Conservation (phyloP, 441 rosid species). For the Gossypium aridum region DNA sequence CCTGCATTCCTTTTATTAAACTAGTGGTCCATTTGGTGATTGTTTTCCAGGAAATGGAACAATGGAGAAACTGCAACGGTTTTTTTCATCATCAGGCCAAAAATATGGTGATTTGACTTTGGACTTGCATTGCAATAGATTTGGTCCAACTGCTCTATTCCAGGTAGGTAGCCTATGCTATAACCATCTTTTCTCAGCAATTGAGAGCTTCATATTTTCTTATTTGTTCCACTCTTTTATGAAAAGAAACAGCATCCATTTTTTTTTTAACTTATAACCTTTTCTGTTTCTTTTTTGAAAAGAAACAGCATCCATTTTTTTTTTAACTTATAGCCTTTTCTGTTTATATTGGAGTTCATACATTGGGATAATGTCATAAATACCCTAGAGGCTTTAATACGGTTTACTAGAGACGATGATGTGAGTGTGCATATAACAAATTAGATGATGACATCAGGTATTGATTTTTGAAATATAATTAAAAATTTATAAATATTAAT, state of each 20-base stretch:
- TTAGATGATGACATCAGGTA: neutral
- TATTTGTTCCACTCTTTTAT: too few relatives aligned
- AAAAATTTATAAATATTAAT: neutral
- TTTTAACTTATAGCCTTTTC: neutral
- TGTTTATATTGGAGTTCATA: neutral
- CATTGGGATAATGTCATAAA: neutral
- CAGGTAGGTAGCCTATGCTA: slow-evolving; percentile 46
- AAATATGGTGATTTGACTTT: slow-evolving; percentile 76
- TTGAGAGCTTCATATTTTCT: neutral
- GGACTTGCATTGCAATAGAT: slow-evolving; percentile 97
- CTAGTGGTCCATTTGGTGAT: slow-evolving; percentile 18
- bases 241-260: too few relatives aligned
- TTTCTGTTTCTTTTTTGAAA: neutral
- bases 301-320: neutral
- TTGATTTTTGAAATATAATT: neutral
- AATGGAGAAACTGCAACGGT: slow-evolving; percentile 81
- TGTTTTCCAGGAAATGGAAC: slow-evolving; percentile 86
- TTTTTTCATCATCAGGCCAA: slow-evolving; percentile 65
- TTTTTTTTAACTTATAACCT: too few relatives aligned
- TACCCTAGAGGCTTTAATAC: neutral
- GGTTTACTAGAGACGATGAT: neutral
- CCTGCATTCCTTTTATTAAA: slow-evolving; percentile 6
- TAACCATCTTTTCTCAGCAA: slow-evolving; percentile 8
- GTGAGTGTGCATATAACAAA: neutral
- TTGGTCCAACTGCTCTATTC: slow-evolving; percentile 92